Base-by-base conservation (phyloP, 257 asterid genomes). In the Leptodermis oblonga region DNA sequence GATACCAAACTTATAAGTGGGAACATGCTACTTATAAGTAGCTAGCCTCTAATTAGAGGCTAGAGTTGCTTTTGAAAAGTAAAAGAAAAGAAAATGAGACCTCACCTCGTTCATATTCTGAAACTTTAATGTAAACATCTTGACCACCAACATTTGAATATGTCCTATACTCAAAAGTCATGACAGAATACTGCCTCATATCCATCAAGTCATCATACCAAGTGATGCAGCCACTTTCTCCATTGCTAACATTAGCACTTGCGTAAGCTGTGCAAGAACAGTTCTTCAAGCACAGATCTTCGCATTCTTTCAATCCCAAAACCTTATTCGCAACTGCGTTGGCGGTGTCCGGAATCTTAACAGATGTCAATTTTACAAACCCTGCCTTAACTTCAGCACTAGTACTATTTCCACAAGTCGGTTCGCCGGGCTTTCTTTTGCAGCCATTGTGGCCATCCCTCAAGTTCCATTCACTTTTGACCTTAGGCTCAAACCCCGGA, bases 171-270 rank as follows among this genome's bases (percentile, higher is more conserved):
- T n/a, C n/a, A n/a, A n/a, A n/a, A n/a, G n/a, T n/a, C n/a, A n/a
- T n/a, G n/a, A n/a, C n/a, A n/a, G n/a, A n/a, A n/a, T n/a, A n/a
- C n/a, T n/a, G n/a, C n/a, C n/a, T n/a, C n/a, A n/a, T n/a, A n/a
- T n/a, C n/a, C n/a, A n/a, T n/a, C n/a, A n/a, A n/a, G n/a, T n/a
- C n/a, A n/a, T n/a, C n/a, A n/a, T n/a, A n/a, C n/a, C n/a, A 81
- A 65, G 74, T 52, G 54, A 81, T 20, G 76, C 85, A 81, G 54
- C 85, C 85, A 36, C 68, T 72, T 41, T 69, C 82, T 11, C 80
- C 76, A n/a, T n/a, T n/a, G n/a, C n/a, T n/a, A n/a, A n/a, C n/a
- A n/a, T n/a, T n/a, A n/a, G n/a, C n/a, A 7, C 70, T 67, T 17
- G 82, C 68, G 51, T 71, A 81, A 15, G 75, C 80, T 15, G 54